These are phyloP conservation scores for slime mould (Dictyostelium discoideum) DNA, from an alignment of 78 protist species.

Conservation along the genomic window DNA sequence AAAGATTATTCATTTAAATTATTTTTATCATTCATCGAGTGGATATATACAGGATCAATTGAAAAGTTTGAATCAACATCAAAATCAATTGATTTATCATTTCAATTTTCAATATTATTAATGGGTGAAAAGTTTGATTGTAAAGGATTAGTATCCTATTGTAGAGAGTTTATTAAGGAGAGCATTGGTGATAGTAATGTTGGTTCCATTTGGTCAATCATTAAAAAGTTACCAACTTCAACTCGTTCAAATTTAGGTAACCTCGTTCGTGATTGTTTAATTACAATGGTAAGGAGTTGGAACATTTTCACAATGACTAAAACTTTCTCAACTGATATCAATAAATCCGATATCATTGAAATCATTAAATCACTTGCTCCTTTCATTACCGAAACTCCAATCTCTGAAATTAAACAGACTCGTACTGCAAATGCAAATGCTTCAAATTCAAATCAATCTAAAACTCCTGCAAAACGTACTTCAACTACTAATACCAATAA, in stretches of 20 bases:
- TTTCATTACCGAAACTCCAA: not conserved
- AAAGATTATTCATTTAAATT: slow-evolving; percentile 27
- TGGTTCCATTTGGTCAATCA: slow-evolving; percentile 21
- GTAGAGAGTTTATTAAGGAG: slow-evolving; percentile 9
- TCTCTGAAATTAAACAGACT: not conserved
- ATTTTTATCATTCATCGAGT: slow-evolving; percentile 24
- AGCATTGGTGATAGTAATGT: slow-evolving; percentile 6
- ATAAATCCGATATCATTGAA: slow-evolving; percentile 10
- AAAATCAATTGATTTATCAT: slow-evolving; percentile 11
- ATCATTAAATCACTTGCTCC: not conserved
- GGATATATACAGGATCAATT: slow-evolving; percentile 46
- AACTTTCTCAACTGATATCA: not conserved
- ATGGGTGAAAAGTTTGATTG: not conserved
- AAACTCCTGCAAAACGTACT: not conserved
- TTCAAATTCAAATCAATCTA: not conserved
- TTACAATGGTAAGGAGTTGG: slow-evolving; percentile 26
- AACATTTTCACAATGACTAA: slow-evolving; percentile 8
- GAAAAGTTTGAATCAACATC: not conserved
- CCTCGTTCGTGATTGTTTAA: not conserved
- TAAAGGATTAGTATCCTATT: not conserved
- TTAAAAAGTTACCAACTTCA: slow-evolving; percentile 4
- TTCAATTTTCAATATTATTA: not conserved
- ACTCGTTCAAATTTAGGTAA: not conserved
- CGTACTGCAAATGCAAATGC: not conserved
- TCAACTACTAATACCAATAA: too few relatives aligned